A percentile compares a stretch with the other conserved stretches of the same genome.
Evolutionary conservation across 2,329 filamentous ascomycete species (phyloP).

Genomic region (Dothiorella sarmentorum): DNA sequence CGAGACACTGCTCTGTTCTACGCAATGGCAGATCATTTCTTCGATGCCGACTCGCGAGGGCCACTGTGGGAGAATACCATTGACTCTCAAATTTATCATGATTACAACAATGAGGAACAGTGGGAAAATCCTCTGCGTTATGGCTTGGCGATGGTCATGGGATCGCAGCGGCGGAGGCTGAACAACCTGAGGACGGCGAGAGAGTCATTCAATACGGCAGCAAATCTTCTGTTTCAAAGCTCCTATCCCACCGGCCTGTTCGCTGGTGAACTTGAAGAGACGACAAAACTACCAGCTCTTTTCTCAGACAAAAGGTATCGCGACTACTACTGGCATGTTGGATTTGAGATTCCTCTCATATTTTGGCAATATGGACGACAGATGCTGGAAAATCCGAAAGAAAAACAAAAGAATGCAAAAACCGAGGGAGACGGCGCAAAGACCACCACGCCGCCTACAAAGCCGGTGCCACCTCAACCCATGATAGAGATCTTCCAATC

Average conservation of each 20-base stretch:
- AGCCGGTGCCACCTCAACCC: too few relatives aligned
- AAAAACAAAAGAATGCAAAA: not conserved
- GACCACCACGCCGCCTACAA: not conserved
- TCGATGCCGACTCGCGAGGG: not conserved
- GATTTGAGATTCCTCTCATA: conserved; percentile 17
- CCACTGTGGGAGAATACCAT: not conserved
- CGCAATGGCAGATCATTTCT: not conserved
- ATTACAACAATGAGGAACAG: not conserved
- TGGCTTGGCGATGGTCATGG: not conserved
- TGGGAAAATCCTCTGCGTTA: conserved; percentile 12
- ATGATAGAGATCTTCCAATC: too few relatives aligned
- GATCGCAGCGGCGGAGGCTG: not conserved
- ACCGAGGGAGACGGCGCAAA: not conserved
- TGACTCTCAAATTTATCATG: not conserved
- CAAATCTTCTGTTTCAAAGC: not conserved
- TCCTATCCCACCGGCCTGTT: not conserved
- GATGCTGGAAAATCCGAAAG: not conserved
- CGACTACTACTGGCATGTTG: conserved; percentile 15
- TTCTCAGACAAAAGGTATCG: not conserved
- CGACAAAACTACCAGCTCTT: not conserved
- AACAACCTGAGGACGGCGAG: not conserved
- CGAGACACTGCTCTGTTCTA: conserved; percentile 19
- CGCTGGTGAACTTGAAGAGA: not conserved
- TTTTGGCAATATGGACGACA: not conserved
- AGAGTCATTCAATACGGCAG: not conserved